phyloP scores from a whole-genome alignment of 129 eudicot species.

The Flaveria brownii region DNA sequence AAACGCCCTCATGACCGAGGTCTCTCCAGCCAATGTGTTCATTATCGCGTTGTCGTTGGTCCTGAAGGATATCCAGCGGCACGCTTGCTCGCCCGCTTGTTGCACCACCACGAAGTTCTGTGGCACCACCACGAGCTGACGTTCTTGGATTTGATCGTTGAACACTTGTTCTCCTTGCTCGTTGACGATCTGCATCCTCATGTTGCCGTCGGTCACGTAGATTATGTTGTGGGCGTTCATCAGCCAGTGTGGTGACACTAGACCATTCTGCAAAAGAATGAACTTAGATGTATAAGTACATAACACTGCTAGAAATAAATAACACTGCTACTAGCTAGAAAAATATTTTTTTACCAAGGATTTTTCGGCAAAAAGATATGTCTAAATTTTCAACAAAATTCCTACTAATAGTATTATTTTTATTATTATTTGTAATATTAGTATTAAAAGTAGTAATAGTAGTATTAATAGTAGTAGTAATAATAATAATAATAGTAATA shows the following conservation, averaged over 20 bases:
- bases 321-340: too few relatives aligned
- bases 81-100: conserved; percentile 48
- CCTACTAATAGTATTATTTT: too few relatives aligned
- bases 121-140: conserved; percentile 64
- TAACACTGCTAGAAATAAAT: too few relatives aligned
- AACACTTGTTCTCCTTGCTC: conserved; percentile 57
- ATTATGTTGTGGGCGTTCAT: conserved; percentile 59
- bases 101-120: conserved; percentile 62
- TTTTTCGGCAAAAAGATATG: too few relatives aligned
- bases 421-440: too few relatives aligned
- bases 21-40: conserved; percentile 43
- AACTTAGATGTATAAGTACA: too few relatives aligned
- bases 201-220: conserved; percentile 48
- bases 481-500: too few relatives aligned
- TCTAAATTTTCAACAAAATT: too few relatives aligned
- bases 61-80: conserved; percentile 42
- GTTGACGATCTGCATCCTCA: conserved; percentile 60
- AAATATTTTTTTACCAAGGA: too few relatives aligned
- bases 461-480: too few relatives aligned
- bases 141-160: conserved; percentile 41
- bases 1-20: conserved; percentile 43
- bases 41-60: conserved; percentile 48
- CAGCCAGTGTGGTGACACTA: conserved; percentile 64
- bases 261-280: conserved; percentile 46
- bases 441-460: too few relatives aligned